Evolutionary conservation across 2,329 filamentous ascomycete species (phyloP).

Genomic region (Xylaria hypoxylon): DNA sequence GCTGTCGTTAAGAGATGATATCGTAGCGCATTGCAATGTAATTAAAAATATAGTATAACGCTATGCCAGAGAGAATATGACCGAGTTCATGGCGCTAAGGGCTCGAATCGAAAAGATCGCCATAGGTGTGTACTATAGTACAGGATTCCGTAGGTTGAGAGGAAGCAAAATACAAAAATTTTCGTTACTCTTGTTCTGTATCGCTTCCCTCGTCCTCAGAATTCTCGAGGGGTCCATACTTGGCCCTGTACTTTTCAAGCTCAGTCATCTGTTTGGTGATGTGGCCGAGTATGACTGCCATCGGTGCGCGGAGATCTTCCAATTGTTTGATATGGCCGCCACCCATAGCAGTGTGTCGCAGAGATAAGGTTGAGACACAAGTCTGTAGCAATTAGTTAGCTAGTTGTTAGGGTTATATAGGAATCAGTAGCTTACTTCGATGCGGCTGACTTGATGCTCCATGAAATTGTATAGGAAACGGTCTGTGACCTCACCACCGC

Average conservation of each 20-base stretch:
- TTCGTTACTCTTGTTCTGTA: slow-evolving; percentile 51
- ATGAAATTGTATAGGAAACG: slow-evolving; percentile 88
- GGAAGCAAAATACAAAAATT: slow-evolving; percentile 1
- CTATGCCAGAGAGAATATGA: slow-evolving; percentile 24
- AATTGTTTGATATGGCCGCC: slow-evolving; percentile 71
- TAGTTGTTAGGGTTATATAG: slow-evolving; percentile 19
- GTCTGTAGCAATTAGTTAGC: slow-evolving; percentile 65
- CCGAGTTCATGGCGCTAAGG: slow-evolving; percentile 15
- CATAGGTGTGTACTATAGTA: slow-evolving; percentile 34
- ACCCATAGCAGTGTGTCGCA: slow-evolving; percentile 83
- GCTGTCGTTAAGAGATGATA: slow-evolving; percentile 42
- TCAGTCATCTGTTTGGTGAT: slow-evolving; percentile 72
- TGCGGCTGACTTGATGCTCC: slow-evolving; percentile 93
- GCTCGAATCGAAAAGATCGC: slow-evolving; percentile 19
- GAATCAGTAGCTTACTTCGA: slow-evolving; percentile 76
- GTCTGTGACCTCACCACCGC: slow-evolving; percentile 89
- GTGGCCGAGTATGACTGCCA: slow-evolving; percentile 75
- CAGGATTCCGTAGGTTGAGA: slow-evolving; percentile 9
- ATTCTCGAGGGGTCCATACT: slow-evolving; percentile 60
- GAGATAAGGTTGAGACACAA: slow-evolving; percentile 80
- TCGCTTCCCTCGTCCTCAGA: slow-evolving; percentile 52
- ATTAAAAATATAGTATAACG: slow-evolving; percentile 43
- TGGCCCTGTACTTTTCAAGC: slow-evolving; percentile 69
- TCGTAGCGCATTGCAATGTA: slow-evolving; percentile 44
- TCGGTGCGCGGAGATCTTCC: slow-evolving; percentile 80